Conservation (phyloP, 2,329 filamentous ascomycete genomes). For the Peltaster fructicola region DNA sequence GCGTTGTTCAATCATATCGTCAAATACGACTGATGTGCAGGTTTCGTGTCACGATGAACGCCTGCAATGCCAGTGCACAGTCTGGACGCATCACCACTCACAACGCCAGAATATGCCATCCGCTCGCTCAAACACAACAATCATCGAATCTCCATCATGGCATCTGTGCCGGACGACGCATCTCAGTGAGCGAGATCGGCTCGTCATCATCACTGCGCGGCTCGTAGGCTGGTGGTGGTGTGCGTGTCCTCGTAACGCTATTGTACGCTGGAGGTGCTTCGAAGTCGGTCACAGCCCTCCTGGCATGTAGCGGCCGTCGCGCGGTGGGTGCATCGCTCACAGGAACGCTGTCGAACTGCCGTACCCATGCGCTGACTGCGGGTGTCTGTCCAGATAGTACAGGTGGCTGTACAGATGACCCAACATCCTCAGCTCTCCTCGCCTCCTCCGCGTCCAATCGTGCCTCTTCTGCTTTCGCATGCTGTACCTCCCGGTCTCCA, state of each 20-base stretch:
- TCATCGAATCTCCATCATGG: too few relatives aligned
- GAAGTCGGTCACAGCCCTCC: conserved; percentile 9
- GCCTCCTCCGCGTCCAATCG: conserved; percentile 13
- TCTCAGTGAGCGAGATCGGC: too few relatives aligned
- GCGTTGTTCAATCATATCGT: too few relatives aligned
- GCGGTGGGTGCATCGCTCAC: conserved; percentile 7
- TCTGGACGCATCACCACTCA: too few relatives aligned
- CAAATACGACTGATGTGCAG: too few relatives aligned
- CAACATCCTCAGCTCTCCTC: conserved; percentile 2
- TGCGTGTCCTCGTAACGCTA: conserved; percentile 10
- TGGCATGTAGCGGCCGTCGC: conserved; percentile 9
- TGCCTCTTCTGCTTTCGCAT: conserved; percentile 17
- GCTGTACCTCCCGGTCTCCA: conserved; percentile 8
- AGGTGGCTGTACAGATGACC: too few relatives aligned
- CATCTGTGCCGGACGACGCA: too few relatives aligned
- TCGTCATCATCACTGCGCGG: conserved; percentile 13
- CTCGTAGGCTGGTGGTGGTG: conserved; percentile 17
- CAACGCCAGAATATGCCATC: too few relatives aligned
- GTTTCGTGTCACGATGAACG: too few relatives aligned
- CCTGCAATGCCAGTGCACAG: too few relatives aligned
- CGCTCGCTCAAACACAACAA: too few relatives aligned
- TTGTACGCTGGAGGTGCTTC: conserved; percentile 11
- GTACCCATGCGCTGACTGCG: conserved; percentile 15
- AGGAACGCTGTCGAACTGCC: conserved; percentile 9
- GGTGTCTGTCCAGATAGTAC: too few relatives aligned